A percentile compares a stretch with the other conserved stretches of the same genome.
Evolutionary conservation across 140 eudicot species (phyloP).

Genomic region (Stevia rebaudiana): DNA sequence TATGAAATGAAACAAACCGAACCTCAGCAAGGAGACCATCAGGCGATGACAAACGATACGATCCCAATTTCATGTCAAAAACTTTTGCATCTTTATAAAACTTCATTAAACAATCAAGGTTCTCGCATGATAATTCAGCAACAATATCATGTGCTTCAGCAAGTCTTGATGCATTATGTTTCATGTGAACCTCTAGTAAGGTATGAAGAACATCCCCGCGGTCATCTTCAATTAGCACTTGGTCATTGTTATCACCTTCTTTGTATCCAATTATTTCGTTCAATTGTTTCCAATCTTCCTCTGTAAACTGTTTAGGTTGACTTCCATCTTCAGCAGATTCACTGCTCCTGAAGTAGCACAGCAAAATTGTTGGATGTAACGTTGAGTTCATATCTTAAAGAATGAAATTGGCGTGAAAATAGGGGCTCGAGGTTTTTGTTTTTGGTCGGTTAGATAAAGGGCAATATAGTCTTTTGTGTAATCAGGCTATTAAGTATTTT

Average conservation of each 20-base stretch:
- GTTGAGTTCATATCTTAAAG: no score
- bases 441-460: no score
- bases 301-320: conserved; percentile 60
- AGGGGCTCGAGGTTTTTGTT: no score
- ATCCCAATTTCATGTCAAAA: conserved; percentile 87
- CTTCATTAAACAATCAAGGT: conserved; percentile 71
- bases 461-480: no score
- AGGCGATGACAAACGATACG: conserved; percentile 82
- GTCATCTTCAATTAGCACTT: conserved; percentile 29
- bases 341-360: conserved; percentile 39
- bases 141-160: conserved; percentile 55
- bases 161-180: conserved; percentile 93
- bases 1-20: conserved; percentile 5
- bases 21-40: conserved; percentile 97
- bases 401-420: no score
- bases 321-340: conserved; percentile 57
- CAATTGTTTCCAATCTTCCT: conserved; percentile 86
- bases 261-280: conserved; percentile 85
- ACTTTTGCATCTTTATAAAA: conserved; percentile 76
- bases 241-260: conserved; percentile 68
- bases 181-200: conserved; percentile 79
- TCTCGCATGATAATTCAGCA: conserved; percentile 90
- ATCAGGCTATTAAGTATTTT: no score
- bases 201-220: conserved; percentile 51
- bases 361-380: no score